Evolutionary conservation across 148 eudicot genomes (phyloP).

Genomic region (Beta vulgaris): DNA sequence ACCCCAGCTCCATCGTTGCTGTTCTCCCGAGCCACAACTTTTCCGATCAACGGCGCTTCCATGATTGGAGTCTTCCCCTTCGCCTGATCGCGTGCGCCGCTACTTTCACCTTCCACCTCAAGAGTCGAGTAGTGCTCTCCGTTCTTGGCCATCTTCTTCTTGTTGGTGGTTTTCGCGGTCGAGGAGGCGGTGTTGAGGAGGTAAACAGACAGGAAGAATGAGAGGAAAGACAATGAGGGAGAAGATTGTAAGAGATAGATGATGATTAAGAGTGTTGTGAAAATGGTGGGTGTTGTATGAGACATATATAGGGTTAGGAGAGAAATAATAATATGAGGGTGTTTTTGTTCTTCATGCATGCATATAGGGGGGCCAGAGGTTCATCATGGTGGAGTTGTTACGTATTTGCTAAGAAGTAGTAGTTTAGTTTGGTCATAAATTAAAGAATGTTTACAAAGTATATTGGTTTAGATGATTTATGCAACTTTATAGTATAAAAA

Average conservation of each 20-base stretch:
- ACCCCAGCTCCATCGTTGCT: slow-evolving; percentile 22
- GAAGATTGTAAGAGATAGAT: background rate
- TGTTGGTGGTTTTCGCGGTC: background rate
- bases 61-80: slow-evolving; percentile 49
- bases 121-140: slow-evolving; percentile 22
- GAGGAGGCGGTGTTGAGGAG: background rate
- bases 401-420: background rate
- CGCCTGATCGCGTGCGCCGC: slow-evolving; percentile 21
- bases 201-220: background rate
- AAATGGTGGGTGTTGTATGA: slow-evolving; percentile 1
- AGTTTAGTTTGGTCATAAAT: slow-evolving; percentile 3
- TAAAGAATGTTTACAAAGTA: background rate
- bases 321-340: background rate
- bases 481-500: background rate
- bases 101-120: slow-evolving; percentile 29
- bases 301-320: slow-evolving; percentile 14
- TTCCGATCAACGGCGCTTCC: slow-evolving; percentile 41
- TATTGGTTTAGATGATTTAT: slow-evolving; percentile 23
- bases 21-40: background rate
- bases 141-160: slow-evolving; percentile 17
- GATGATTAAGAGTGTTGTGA: slow-evolving; percentile 16
- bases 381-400: slow-evolving; percentile 35
- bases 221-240: background rate
- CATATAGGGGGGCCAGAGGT: background rate
- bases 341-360: background rate